Evolutionary conservation across 176 grass and related monocot species (phyloP).

Genomic region (Lolium rigidum): DNA sequence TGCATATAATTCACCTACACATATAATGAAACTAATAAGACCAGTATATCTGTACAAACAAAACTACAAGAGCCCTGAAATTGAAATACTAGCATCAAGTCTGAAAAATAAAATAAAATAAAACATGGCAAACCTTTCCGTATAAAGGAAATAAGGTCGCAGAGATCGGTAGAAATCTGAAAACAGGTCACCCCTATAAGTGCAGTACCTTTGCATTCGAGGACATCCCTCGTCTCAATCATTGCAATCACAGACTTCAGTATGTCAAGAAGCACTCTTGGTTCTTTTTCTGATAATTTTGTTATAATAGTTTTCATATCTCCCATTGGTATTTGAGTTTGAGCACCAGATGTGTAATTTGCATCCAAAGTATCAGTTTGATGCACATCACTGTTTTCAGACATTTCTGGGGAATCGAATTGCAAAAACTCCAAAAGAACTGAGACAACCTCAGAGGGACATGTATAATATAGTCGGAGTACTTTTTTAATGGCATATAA

Average conservation of each 20-base stretch:
- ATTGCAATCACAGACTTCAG: constrained; percentile 77
- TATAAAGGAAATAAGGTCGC: constrained; percentile 15
- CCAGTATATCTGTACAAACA: constrained; percentile 18
- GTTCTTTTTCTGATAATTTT: constrained; percentile 75
- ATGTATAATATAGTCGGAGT: constrained; percentile 62
- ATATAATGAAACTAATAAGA: constrained; percentile 30
- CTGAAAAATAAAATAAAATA: neutral
- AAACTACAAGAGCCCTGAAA: constrained; percentile 3
- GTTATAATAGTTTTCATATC: constrained; percentile 64
- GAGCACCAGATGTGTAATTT: constrained; percentile 36
- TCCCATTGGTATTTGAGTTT: constrained; percentile 47
- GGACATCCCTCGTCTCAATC: constrained; percentile 57
- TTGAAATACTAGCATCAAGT: constrained; percentile 22
- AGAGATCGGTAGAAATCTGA: neutral
- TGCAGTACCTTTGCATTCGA: constrained; percentile 50
- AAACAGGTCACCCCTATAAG: constrained; percentile 16
- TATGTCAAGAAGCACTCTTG: constrained; percentile 71
- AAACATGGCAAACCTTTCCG: neutral
- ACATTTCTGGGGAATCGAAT: constrained; percentile 50
- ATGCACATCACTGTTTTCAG: constrained; percentile 45
- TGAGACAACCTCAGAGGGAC: constrained; percentile 70
- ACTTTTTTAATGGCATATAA: constrained; percentile 57
- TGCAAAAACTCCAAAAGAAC: constrained; percentile 73
- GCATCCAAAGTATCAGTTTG: constrained; percentile 43
- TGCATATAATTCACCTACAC: constrained; percentile 59